Base-by-base conservation (phyloP, 2,329 filamentous ascomycete genomes). In the Xylariaceae sp. region DNA sequence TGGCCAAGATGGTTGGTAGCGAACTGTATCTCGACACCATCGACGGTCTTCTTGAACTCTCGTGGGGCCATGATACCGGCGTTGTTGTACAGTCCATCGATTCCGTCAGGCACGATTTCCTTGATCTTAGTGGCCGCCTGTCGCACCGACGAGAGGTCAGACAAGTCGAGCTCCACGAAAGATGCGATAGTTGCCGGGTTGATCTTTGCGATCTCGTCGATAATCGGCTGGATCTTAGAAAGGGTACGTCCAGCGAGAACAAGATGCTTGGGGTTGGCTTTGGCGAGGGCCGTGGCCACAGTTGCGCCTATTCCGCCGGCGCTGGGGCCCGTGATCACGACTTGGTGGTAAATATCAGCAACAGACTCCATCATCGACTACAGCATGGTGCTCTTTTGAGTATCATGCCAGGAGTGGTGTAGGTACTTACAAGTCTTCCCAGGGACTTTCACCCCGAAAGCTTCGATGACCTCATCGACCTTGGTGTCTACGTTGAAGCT, bases 1-100 rank as follows among this genome's bases (percentile, higher is more conserved):
- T 81, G 77, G 0, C 77, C 77, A 7, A 82, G 61, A 59, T 82
- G 75, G 65, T 82, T 82, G 15, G 74, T 73, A 8, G 75, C 77
- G 2, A 79, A 73, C 56, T 79, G 72, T 4, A 67, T 64, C 59
- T 77, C 75, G n/a, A 74, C 68, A 1, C 65, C 65, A 42, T 68
- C 62, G 51, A 67, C 66, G 34, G 67, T 65, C 1, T 61, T 44
- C 4, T 61, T 66, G 52, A 66, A 70, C 23, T 67, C 59, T 48
- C 65, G 63, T 11, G 67, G 51, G 0, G 58, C 65, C 64, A 70
- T 69, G 5, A 58, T 61, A 1, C 66, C 66, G 11, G 67, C 66
- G 23, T 62, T 69, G 47, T 68, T 68, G 35, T 67, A 60, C 1
- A 70, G 55, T 57, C 66, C 63, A 30, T 68, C 61, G 48, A 69